Conservation (phyloP, 306 rosid genomes). For the Vigna hirtella region DNA sequence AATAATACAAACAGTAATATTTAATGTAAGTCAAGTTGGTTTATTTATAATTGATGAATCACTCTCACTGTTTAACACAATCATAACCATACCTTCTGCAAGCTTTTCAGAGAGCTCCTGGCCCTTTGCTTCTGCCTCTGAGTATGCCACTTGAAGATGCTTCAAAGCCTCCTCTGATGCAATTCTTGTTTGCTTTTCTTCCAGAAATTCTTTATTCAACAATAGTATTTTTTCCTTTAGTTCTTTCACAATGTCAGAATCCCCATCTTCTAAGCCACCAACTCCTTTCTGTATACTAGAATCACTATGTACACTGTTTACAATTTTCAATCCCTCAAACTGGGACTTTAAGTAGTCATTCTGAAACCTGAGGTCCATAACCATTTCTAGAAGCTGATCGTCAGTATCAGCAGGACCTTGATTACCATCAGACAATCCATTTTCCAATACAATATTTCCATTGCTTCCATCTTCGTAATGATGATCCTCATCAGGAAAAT, state of each 20-base stretch:
- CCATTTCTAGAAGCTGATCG: conserved; percentile 73
- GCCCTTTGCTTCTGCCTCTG: conserved; percentile 83
- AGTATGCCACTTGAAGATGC: conserved; percentile 72
- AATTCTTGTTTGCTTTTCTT: conserved; percentile 82
- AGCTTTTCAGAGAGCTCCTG: conserved; percentile 85
- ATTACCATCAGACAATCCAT: conserved; percentile 51
- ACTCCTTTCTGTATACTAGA: conserved; percentile 45
- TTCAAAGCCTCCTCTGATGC: conserved; percentile 92
- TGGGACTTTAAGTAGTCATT: conserved; percentile 89
- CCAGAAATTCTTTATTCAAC: conserved; percentile 67
- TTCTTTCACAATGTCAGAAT: conserved; percentile 56
- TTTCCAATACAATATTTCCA: conserved; percentile 49
- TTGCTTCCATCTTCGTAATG: conserved; percentile 44
- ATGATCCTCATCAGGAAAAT: conserved; percentile 41
- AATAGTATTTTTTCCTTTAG: conserved; percentile 64
- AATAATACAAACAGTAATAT: conserved; percentile 29
- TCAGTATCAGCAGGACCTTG: conserved; percentile 50
- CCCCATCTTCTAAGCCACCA: conserved; percentile 47
- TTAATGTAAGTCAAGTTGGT: conserved; percentile 27
- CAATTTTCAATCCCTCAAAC: conserved; percentile 60
- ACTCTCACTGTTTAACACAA: conserved; percentile 27
- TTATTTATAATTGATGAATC: conserved; percentile 15
- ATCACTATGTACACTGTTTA: conserved; percentile 43
- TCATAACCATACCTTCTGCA: conserved; percentile 70
- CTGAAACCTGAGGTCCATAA: conserved; percentile 71